These are phyloP conservation scores for Fomes fomentarius DNA, from an alignment of 1,284 basidiomycete species.

Conservation along the genomic window DNA sequence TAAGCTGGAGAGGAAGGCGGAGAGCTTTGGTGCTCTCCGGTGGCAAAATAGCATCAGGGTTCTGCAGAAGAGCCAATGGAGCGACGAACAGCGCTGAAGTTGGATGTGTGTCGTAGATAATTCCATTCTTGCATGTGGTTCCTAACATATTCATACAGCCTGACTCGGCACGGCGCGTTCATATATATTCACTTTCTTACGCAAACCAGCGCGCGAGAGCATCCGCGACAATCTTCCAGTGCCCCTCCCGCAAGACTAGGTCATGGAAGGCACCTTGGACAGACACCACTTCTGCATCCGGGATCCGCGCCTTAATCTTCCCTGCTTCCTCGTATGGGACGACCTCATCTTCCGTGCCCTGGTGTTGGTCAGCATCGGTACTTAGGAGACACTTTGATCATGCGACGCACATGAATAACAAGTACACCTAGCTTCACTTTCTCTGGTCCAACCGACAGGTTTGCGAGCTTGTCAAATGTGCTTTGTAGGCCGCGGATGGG, in stretches of 20 bases:
- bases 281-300: conserved; percentile 55
- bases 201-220: conserved; percentile 42
- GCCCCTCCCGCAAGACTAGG: conserved; percentile 48
- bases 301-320: conserved; percentile 55
- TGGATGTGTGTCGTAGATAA: not conserved
- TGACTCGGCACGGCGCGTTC: too few relatives aligned
- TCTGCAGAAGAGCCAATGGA: conserved; percentile 48
- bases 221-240: conserved; percentile 47
- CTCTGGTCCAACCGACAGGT: conserved; percentile 18
- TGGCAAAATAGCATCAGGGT: conserved; percentile 53
- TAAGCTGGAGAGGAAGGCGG: conserved; percentile 42
- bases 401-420: conserved; percentile 58
- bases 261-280: conserved; percentile 60
- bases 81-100: not conserved
- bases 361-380: not conserved
- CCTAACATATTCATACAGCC: too few relatives aligned
- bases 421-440: conserved; percentile 45
- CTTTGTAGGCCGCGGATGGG: conserved; percentile 27
- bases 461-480: conserved; percentile 26
- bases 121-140: too few relatives aligned
- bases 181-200: too few relatives aligned
- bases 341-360: conserved; percentile 67
- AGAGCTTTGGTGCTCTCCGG: conserved; percentile 51
- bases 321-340: conserved; percentile 62
- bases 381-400: not conserved